phyloP scores from a whole-genome alignment of 768 basidiomycete species.

The Agrocybe pediades region DNA sequence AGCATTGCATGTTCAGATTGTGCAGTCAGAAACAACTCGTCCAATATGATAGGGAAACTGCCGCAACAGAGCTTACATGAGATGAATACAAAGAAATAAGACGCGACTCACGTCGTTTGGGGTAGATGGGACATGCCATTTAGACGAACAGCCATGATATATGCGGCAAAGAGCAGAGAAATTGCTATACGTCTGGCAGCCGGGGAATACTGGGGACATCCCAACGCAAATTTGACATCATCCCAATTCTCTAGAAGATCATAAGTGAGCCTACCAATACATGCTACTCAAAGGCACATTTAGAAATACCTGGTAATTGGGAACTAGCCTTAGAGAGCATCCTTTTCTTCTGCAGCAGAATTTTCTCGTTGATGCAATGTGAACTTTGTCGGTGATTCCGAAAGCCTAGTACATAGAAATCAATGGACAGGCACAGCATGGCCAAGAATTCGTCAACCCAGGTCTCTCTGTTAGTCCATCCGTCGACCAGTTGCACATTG shows the following conservation, averaged over 20 bases:
- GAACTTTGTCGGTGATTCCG: background rate
- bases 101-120: background rate
- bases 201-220: constrained; percentile 54
- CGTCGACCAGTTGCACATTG: constrained; percentile 25
- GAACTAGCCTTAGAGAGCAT: constrained; percentile 58
- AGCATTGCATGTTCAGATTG: constrained; percentile 5
- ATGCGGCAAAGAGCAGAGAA: constrained; percentile 55
- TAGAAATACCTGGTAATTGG: constrained; percentile 63
- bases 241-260: constrained; percentile 51
- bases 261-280: background rate
- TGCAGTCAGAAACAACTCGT: constrained; percentile 20
- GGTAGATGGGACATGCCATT: background rate
- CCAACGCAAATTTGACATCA: constrained; percentile 43
- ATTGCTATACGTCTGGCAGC: constrained; percentile 61
- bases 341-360: constrained; percentile 45
- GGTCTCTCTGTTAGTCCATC: constrained; percentile 45
- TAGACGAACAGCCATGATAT: constrained; percentile 53
- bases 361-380: constrained; percentile 21
- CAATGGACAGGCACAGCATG: constrained; percentile 44
- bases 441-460: constrained; percentile 68
- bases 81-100: background rate
- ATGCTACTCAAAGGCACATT: background rate
- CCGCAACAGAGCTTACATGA: background rate
- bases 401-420: constrained; percentile 16
- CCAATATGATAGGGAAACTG: constrained; percentile 14